Conservation (phyloP, 352 stramenopile genomes). For the Phytophthora europaea region DNA sequence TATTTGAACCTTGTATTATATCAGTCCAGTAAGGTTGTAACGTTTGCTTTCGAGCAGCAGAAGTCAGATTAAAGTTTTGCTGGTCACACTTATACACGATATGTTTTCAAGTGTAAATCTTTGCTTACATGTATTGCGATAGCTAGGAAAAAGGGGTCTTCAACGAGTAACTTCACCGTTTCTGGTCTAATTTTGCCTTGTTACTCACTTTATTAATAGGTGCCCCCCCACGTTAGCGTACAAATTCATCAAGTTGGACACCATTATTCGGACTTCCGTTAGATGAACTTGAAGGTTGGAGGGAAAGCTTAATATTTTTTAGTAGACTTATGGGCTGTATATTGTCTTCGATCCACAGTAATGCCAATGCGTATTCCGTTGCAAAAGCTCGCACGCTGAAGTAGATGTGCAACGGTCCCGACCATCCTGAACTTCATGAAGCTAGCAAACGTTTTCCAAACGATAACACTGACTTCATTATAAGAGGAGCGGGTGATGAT, state of each 20-base stretch:
- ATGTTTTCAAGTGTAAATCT: no score
- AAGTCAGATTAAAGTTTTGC: no score
- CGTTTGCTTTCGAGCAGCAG: no score
- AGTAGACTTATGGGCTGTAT: not conserved
- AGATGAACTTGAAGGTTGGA: not conserved
- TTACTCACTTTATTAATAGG: not conserved
- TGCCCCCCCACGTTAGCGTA: not conserved
- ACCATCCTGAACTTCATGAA: not conserved
- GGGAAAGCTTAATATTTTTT: not conserved
- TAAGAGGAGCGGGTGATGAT: not conserved
- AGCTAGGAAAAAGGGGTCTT: not conserved
- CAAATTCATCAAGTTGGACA: not conserved
- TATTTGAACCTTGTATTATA: not conserved
- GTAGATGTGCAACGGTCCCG: not conserved
- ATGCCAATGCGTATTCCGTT: not conserved
- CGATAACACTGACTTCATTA: not conserved
- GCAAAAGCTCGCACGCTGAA: not conserved
- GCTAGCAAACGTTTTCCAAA: not conserved
- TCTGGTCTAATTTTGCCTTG: not conserved
- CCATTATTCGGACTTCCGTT: not conserved
- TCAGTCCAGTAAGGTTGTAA: no score
- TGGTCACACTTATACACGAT: no score
- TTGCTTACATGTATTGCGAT: not conserved
- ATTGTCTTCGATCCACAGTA: not conserved
- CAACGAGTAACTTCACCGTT: not conserved